Base-by-base conservation (phyloP, 2,329 filamentous ascomycete genomes). In the Pseudocercospora musae region DNA sequence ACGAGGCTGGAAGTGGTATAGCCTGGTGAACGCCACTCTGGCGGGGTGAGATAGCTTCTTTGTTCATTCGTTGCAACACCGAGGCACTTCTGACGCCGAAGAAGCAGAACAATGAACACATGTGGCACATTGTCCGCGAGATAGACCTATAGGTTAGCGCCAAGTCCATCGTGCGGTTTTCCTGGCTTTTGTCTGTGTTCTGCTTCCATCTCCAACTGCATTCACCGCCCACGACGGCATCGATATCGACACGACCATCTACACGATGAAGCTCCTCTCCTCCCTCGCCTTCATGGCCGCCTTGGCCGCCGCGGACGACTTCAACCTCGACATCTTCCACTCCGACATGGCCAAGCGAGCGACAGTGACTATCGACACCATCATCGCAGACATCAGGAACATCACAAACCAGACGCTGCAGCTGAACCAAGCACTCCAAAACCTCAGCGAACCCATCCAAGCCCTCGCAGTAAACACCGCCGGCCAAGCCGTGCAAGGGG, bases 321-420 rank as follows among this genome's bases (percentile, higher is more conserved):
- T 40, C 55, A 57, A 31, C 40, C 55, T 57, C 42, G 55, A 57
- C 18, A 42, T n/a, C n/a, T 31, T 46, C 42, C 15, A 44, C 40
- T 40, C 55, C 2, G 55, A 48, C 40, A 57, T 57, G 37, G 25
- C 42, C 55, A 57, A 57, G 55, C 55, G 55, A 29, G 23, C 57
- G 23, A 44, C 46, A 25, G 48, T 44, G 18, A 59, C 37, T 18
- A 59, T 62, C 42, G 57, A 62, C 56, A 62, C 49, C 9, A 62
- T 62, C 56, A 62, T 62, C 49, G 20, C 27, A 21, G 48, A 62
- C 29, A 53, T 62, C 49, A n/a, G 57, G 29, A 62, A 62, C 60
- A 62, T 62, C 57, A 62, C 60, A 15, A 56, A 55, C 42, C 49
- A 56, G 3, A 59, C 60, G 9, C 10, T 54, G 20, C 29, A 33